Conservation (phyloP, 2,329 filamentous ascomycete species). For the Fusarium setosum region DNA sequence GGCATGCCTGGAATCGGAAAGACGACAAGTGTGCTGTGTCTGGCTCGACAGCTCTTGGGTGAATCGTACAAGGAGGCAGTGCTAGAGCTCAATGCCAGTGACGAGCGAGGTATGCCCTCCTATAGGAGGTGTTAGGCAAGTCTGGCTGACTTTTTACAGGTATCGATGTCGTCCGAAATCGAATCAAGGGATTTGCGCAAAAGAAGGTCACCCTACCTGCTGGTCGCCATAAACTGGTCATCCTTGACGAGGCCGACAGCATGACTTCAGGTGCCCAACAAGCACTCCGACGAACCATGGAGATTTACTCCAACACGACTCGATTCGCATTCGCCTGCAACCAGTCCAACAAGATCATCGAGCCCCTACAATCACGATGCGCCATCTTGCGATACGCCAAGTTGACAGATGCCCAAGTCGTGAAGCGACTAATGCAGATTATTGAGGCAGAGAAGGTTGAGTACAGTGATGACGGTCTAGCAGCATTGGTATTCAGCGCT, state of each 20-base stretch:
- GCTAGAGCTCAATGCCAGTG: conserved; percentile 93
- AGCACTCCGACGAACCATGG: conserved; percentile 94
- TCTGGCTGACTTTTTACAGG: conserved; percentile 57
- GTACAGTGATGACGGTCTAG: conserved; percentile 92
- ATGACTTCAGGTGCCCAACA: conserved; percentile 99
- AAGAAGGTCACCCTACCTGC: conserved; percentile 96
- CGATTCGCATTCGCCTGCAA: conserved; percentile 99
- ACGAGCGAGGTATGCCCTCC: conserved; percentile 78
- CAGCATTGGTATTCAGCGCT: conserved; percentile 95
- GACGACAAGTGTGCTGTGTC: conserved; percentile 93
- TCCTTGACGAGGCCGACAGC: conserved; percentile 96
- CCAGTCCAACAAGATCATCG: conserved; percentile 99
- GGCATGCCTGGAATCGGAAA: conserved; percentile 99
- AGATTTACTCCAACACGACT: conserved; percentile 97
- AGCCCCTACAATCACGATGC: conserved; percentile 96
- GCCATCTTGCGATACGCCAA: conserved; percentile 95
- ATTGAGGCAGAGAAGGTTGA: conserved; percentile 92
- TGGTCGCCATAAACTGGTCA: conserved; percentile 94
- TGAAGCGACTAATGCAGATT: conserved; percentile 90
- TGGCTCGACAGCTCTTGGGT: conserved; percentile 90
- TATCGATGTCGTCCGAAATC: conserved; percentile 96
- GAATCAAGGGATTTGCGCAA: conserved; percentile 98
- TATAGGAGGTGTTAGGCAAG: not conserved
- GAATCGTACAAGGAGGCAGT: conserved; percentile 98
- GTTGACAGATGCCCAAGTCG: conserved; percentile 91